Evolutionary conservation across 495 filamentous ascomycete species (phyloP), one percentile per base, ranked within the genome.

Genomic region (Schizothecium vesticola): DNA sequence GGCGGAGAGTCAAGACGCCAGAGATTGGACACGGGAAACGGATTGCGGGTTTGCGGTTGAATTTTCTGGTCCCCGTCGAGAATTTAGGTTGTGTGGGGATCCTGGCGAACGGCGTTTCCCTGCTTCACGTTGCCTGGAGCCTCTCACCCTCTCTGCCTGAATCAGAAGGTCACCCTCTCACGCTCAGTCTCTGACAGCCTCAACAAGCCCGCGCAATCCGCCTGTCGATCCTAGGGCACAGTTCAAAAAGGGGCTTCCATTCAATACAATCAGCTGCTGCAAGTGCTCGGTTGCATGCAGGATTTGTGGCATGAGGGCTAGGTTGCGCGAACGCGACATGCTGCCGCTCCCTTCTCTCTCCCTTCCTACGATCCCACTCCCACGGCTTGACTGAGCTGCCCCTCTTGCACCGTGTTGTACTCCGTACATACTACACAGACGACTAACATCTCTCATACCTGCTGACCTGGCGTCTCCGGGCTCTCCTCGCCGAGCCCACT

Each of bases 241-340:
- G 25, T 31, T 25, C 60, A 57, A 33, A 33, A 63, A 43, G 64
- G 65, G 64, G 55, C 33, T 33, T 64, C 23, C 55, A n/a, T 61
- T 33, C 25, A 25, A 56, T 26, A 65, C 61, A 65, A 62, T 61
- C 61, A 67, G 68, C 68, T 63, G 64, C 69, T 63, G 71, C 69
- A 72, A 68, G 68, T 69, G 56, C 71, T 75, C 75, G 75, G 73
- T 67, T 71, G 67, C 68, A 75, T 75, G 74, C 74, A 76, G 73
- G 71, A 70, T 68, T 67, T 64, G 70, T 69, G 69, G 68, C 72
- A 70, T 56, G 59, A 65, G 66, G 66, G 63, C 66, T 55, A 25
- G 64, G 36, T 21, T 31, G 64, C 21, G 61, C 61, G 61, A 55
- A 61, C 25, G 16, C 33, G 24, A 51, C 51, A 31, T 63, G 31